Conservation (phyloP, 2,329 filamentous ascomycete genomes). For the Trichoderma sp. region DNA sequence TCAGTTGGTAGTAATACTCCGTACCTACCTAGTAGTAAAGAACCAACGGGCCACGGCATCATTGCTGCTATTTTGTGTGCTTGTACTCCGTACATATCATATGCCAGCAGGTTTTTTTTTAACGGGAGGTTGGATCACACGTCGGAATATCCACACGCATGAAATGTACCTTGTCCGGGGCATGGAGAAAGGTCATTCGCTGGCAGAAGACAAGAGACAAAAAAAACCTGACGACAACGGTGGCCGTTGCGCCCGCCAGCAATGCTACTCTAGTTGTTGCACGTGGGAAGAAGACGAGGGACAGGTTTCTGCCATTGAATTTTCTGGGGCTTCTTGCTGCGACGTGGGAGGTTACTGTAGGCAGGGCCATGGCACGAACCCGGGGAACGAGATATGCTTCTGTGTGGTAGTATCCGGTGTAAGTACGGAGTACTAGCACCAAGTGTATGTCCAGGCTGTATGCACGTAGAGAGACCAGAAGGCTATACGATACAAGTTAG, state of each 20-base stretch:
- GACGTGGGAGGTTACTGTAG: neutral
- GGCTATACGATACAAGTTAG: neutral
- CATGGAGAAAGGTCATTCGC: neutral
- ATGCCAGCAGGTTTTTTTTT: neutral
- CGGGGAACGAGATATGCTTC: neutral
- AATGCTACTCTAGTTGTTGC: constrained; percentile 1
- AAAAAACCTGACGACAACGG: neutral
- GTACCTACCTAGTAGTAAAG: neutral
- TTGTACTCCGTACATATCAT: neutral
- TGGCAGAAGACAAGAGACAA: neutral
- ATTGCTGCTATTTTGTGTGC: neutral
- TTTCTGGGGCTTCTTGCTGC: neutral
- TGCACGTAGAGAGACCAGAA: neutral
- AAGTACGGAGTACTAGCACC: neutral
- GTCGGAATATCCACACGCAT: constrained; percentile 11
- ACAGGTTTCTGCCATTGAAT: neutral
- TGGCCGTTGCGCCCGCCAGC: neutral
- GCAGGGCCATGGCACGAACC: neutral
- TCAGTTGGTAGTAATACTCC: neutral
- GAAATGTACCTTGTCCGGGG: neutral
- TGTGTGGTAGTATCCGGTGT: neutral
- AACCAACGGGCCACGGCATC: neutral
- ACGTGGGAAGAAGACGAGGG: constrained; percentile 4
- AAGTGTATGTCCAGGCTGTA: neutral
- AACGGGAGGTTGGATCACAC: neutral